Base-by-base conservation (phyloP, 2,329 filamentous ascomycete species). In the Diaporthe caulivora region DNA sequence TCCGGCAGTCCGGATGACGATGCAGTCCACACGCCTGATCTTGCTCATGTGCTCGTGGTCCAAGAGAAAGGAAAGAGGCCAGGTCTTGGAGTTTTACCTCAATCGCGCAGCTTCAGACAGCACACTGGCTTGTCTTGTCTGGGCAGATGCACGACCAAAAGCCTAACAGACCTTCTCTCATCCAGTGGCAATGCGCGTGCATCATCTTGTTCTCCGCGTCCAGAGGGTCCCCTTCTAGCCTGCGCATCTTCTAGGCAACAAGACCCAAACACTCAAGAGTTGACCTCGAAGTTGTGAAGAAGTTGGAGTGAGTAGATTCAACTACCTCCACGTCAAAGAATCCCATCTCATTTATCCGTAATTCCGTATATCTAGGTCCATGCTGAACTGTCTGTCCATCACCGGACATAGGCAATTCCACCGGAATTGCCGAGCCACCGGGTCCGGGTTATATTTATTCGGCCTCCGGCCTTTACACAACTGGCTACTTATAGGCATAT, bases 401-500 rank as follows among this genome's bases (percentile, higher is more conserved):
- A 34, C 44, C 31, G 9, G 44, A 53, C 31, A 17, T 34, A 31
- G 17, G 31, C 47, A 53, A 47, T 51, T 17, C 9, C 10, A 24
- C 44, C 62, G 62, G 44, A 40, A 53, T 53, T 67, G 2, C 62
- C 62, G 62, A 31, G 11, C n/a, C 31, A 49, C 26, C 44, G n/a
- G 31, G 44, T n/a, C 29, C 7, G 31, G 26, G 18, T 5, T 37
- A 34, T 51, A 51, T 18, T 37, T 8, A 51, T 31, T 37, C 62
- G 44, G 62, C 62, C 29, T 11, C 62, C 62, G 60, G 29, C 18
- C 29, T 24, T 21, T 24, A 17, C 1, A 49, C 18, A 15, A 34
- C 1, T n/a, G 21, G 13, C 42, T n/a, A 21, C 29, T 31, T 26
- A n/a, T 17, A 49, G 34, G 47, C 47, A 51, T 31, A 10, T 62